Conservation (phyloP, 148 eudicot genomes). For the Vaccinium macrocarpon region DNA sequence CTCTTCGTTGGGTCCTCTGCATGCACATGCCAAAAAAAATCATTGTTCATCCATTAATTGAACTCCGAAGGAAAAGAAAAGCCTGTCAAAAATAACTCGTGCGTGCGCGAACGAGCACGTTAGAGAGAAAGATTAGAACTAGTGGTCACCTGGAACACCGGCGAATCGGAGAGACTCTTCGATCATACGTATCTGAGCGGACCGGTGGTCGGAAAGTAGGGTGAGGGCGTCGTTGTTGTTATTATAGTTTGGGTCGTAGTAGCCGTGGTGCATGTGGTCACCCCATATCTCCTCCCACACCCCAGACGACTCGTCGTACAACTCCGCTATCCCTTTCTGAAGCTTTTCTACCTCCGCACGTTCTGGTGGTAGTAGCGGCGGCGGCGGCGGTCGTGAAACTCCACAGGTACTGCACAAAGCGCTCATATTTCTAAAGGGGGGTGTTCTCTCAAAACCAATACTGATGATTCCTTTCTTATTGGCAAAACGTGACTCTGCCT, state of each 20-base stretch:
- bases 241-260: constrained; percentile 38
- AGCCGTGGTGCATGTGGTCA: constrained; percentile 97
- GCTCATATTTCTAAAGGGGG: neutral
- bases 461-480: neutral
- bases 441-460: neutral
- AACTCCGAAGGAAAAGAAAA: no score
- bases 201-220: constrained; percentile 57
- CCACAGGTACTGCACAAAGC: neutral
- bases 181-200: constrained; percentile 95
- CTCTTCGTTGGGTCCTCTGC: constrained; percentile 56
- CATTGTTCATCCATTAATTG: neutral
- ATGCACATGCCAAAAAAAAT: no score
- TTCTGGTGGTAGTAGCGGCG: neutral
- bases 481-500: neutral
- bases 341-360: constrained; percentile 23
- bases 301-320: constrained; percentile 86
- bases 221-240: neutral
- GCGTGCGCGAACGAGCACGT: no score
- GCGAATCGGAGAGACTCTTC: constrained; percentile 83
- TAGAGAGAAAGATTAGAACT: no score
- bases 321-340: constrained; percentile 74
- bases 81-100: no score
- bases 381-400: neutral
- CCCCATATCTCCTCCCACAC: constrained; percentile 98
- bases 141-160: constrained; percentile 46